Evolutionary conservation across 2,329 filamentous ascomycete species (phyloP), one percentile per base, ranked within the genome.

Genomic region (Pyricularia sp.): DNA sequence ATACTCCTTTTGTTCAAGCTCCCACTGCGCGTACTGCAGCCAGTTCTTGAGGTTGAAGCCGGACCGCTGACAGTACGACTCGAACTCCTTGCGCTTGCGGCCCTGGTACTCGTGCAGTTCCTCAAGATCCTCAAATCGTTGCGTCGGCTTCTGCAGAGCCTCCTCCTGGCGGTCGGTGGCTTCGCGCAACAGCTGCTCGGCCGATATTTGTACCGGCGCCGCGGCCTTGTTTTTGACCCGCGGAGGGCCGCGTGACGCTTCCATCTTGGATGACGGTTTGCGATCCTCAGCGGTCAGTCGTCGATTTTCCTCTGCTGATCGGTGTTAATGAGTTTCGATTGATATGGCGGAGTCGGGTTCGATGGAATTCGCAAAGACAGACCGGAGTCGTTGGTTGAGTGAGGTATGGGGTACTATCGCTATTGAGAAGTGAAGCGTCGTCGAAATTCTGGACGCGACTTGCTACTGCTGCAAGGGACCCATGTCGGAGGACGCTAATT

Each of bases 141-240:
- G 93, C 19, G 93, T 96, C 1, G 94, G 94, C 63, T 91, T 91
- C 76, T 96, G 89, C 64, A 97, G 80, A 55, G 86, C 85, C 40
- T 88, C 87, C 78, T 99, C 94, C 78, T 97, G 94, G 67, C 94
- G 87, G 78, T 99, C 94, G 69, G 97, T 94, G 68, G 94, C 94
- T 81, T 99, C 94, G 70, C 94, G 90, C 59, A 99, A 87, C 68
- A 99, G 88, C 80, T 99, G 94, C 78, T 99, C 94, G 70, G 94
- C 94, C 69, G 90, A 96, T 75, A 99, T 96, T 79, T 97, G 88
- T 66, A 90, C 81, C 55, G 89, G 91, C 78, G 93, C 93, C 1
- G 94, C 84, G 69, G 90, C 91, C 88, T 99, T 99, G 82, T 99
- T 97, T 78, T 97, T 97, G 82, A 99, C 94, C 84, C 92, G 84